Percentiles rank a stretch among this genome's conserved stretches.
phyloP scores from a whole-genome alignment of 345 rosid species.

The Salix koriyanagi region DNA sequence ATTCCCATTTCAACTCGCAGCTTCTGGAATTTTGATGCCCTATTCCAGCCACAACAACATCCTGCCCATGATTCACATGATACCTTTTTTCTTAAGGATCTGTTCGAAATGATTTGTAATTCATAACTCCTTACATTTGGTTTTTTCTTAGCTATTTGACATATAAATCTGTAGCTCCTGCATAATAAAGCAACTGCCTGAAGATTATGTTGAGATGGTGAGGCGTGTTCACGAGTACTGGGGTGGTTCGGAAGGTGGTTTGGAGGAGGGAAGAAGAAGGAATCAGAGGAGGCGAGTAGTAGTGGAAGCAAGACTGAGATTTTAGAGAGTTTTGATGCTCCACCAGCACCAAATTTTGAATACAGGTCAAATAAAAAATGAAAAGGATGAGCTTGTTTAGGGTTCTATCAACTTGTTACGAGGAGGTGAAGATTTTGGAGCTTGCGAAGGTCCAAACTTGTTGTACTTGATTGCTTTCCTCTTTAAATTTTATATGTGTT shows the following conservation, averaged over 20 bases:
- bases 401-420: no score
- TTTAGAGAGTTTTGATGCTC: no score
- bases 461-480: no score
- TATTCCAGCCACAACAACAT: slow-evolving; percentile 96
- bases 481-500: no score
- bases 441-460: no score
- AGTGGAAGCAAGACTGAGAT: no score
- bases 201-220: slow-evolving; percentile 81
- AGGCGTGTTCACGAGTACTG: slow-evolving; percentile 66
- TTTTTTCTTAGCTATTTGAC: slow-evolving; percentile 11
- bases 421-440: no score
- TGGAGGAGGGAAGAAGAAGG: no score
- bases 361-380: no score
- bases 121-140: background rate
- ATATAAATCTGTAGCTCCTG: slow-evolving; percentile 53
- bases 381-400: no score
- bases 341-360: no score
- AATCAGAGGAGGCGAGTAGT: no score
- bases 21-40: slow-evolving; percentile 97
- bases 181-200: slow-evolving; percentile 67
- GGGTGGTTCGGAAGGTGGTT: slow-evolving; percentile 22
- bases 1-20: slow-evolving; percentile 36
- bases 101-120: slow-evolving; percentile 12
- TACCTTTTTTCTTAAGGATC: slow-evolving; percentile 81
- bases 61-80: slow-evolving; percentile 99